Evolutionary conservation across 2,329 filamentous ascomycete genomes (phyloP).

Genomic region (Ophiostoma sp.): DNA sequence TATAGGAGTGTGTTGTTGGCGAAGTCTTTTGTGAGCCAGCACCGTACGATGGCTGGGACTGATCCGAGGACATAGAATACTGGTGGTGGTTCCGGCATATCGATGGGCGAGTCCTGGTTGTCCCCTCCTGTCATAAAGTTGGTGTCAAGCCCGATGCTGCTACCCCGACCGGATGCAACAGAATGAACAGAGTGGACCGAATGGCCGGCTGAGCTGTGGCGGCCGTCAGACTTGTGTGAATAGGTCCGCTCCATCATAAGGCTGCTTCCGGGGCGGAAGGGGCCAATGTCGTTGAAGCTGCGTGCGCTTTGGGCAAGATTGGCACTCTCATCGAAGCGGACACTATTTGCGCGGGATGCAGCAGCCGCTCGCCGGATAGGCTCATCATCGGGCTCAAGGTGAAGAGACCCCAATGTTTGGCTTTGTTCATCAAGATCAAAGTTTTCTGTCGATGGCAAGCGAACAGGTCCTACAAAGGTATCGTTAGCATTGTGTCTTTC

Average conservation of each 20-base stretch:
- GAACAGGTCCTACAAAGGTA: constrained; percentile 59
- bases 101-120: constrained; percentile 62
- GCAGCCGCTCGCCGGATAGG: constrained; percentile 71
- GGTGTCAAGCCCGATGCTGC: constrained; percentile 79
- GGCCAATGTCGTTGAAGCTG: constrained; percentile 75
- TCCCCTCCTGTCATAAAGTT: constrained; percentile 58
- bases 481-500: too few relatives aligned
- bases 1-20: constrained; percentile 85
- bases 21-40: constrained; percentile 88
- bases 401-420: constrained; percentile 71
- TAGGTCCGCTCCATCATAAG: constrained; percentile 86
- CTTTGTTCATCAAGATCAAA: constrained; percentile 90
- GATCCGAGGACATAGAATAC: constrained; percentile 81
- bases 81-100: constrained; percentile 70
- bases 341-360: constrained; percentile 89
- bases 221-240: constrained; percentile 92
- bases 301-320: constrained; percentile 77
- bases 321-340: constrained; percentile 92
- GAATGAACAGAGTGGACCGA: constrained; percentile 64
- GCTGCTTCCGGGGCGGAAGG: constrained; percentile 70
- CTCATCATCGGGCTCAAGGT: constrained; percentile 81
- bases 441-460: constrained; percentile 72
- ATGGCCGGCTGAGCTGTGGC: constrained; percentile 88
- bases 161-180: constrained; percentile 70
- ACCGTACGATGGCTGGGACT: constrained; percentile 89